A percentile compares a stretch with the other conserved stretches of the same genome.
Conservation (phyloP, 2,329 filamentous ascomycete genomes). For the Amesomyces nigricolor region DNA sequence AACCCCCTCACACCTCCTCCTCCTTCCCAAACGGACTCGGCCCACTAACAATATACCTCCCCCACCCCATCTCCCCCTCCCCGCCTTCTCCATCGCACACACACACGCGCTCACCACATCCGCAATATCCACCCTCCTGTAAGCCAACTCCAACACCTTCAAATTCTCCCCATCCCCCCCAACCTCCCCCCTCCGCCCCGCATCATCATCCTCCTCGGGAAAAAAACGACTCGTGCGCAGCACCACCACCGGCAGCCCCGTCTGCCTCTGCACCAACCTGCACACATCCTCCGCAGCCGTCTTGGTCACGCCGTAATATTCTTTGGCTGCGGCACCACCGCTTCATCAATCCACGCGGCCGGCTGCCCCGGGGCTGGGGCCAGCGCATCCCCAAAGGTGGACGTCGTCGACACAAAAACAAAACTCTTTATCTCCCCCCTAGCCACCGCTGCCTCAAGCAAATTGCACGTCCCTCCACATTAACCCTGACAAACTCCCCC, state of each 20-base stretch:
- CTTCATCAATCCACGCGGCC: slow-evolving; percentile 42
- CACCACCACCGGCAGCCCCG: slow-evolving; percentile 37
- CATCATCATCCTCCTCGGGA: slow-evolving; percentile 43
- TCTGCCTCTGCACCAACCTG: slow-evolving; percentile 36
- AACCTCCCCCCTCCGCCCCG: slow-evolving; percentile 33
- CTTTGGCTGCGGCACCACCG: slow-evolving; percentile 37
- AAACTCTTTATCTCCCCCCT: slow-evolving; percentile 26
- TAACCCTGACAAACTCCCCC: slow-evolving; percentile 39
- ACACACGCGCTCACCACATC: slow-evolving; percentile 40
- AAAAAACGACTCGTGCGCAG: slow-evolving; percentile 46
- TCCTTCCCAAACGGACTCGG: slow-evolving; percentile 36
- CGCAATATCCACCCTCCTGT: slow-evolving; percentile 40
- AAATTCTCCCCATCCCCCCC: slow-evolving; percentile 37
- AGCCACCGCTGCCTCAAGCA: slow-evolving; percentile 37
- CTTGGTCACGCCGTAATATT: slow-evolving; percentile 48
- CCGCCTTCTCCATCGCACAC: slow-evolving; percentile 33
- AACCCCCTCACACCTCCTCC: slow-evolving; percentile 32
- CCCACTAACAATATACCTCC: slow-evolving; percentile 40
- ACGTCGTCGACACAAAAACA: slow-evolving; percentile 43
- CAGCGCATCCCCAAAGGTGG: slow-evolving; percentile 39
- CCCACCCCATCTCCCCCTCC: slow-evolving; percentile 31
- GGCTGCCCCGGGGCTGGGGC: slow-evolving; percentile 33
- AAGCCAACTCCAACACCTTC: slow-evolving; percentile 44
- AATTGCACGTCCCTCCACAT: slow-evolving; percentile 38
- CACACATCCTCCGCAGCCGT: slow-evolving; percentile 45